A percentile compares a stretch with the other conserved stretches of the same genome.
Evolutionary conservation across 176 grass and related monocot genomes (phyloP).

Genomic region (Bromus sterilis): DNA sequence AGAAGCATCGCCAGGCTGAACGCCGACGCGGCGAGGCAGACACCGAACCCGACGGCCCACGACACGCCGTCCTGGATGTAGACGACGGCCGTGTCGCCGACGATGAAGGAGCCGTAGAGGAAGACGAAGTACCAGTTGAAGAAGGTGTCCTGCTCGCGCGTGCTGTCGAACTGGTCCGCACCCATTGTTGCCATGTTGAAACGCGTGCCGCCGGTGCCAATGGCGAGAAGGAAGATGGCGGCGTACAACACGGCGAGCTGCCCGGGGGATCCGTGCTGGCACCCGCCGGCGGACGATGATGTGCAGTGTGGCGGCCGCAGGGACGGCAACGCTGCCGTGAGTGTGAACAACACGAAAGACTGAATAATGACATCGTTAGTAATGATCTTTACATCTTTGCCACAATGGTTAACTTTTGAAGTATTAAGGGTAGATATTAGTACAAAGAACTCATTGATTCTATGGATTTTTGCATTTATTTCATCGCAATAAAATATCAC

Average conservation of each 20-base stretch:
- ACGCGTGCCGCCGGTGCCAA: conserved; percentile 47
- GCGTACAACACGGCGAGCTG: conserved; percentile 35
- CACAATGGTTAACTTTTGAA: too few species aligned
- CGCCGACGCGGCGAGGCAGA: not conserved
- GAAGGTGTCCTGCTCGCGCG: conserved; percentile 29
- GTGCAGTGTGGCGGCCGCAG: conserved; percentile 25
- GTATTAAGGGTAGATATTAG: too few species aligned
- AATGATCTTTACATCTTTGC: too few species aligned
- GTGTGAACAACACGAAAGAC: conserved; percentile 46
- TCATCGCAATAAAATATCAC: too few species aligned
- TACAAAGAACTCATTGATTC: too few species aligned
- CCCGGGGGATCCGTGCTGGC: not conserved
- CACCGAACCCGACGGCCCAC: conserved; percentile 44
- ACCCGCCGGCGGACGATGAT: not conserved
- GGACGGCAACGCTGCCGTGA: conserved; percentile 19
- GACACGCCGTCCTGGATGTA: conserved; percentile 52
- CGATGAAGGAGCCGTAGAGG: conserved; percentile 29
- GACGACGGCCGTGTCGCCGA: conserved; percentile 41
- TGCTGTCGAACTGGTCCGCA: conserved; percentile 45
- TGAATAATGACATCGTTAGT: not conserved
- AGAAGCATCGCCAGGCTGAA: conserved; percentile 34
- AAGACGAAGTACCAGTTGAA: conserved; percentile 79
- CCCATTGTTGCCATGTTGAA: conserved; percentile 63
- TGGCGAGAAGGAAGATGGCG: conserved; percentile 22
- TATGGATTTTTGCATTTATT: not conserved